A percentile compares a stretch with the other conserved stretches of the same genome.
phyloP scores from a whole-genome alignment of 768 basidiomycete species.

The Cyclocybe cylindracea region DNA sequence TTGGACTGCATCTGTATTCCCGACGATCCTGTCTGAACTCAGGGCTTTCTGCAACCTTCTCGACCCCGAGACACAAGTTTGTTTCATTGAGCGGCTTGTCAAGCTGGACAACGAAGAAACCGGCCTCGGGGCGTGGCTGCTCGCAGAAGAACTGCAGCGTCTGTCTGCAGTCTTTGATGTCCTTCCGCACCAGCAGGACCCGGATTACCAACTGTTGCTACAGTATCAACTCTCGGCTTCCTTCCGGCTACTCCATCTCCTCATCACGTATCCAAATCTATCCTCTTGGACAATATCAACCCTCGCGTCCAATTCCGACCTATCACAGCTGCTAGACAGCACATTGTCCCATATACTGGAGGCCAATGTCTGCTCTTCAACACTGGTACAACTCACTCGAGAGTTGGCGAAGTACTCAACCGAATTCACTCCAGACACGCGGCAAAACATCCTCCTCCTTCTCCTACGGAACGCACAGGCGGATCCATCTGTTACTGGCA shows the following conservation, averaged over 20 bases:
- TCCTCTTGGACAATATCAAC: constrained; percentile 45
- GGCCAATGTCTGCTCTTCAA: constrained; percentile 43
- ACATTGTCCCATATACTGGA: constrained; percentile 51
- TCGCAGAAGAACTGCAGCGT: constrained; percentile 63
- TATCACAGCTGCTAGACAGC: constrained; percentile 38
- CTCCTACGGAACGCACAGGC: constrained; percentile 30
- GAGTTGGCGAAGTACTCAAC: constrained; percentile 23
- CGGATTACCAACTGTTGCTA: constrained; percentile 37
- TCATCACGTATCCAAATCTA: constrained; percentile 39
- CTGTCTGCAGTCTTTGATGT: constrained; percentile 35
- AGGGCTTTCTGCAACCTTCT: constrained; percentile 55
- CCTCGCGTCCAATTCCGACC: constrained; percentile 44
- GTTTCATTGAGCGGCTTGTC: constrained; percentile 55
- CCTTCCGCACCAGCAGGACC: constrained; percentile 6
- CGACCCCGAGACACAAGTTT: constrained; percentile 54
- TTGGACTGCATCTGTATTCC: constrained; percentile 59
- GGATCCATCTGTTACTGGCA: constrained; percentile 23
- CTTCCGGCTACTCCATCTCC: constrained; percentile 49
- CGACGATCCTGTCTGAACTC: constrained; percentile 56
- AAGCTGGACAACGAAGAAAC: constrained; percentile 56
- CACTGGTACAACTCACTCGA: constrained; percentile 44
- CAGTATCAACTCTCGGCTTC: constrained; percentile 51
- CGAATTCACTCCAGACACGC: constrained; percentile 29
- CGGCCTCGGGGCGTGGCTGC: constrained; percentile 69
- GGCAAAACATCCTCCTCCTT: constrained; percentile 31